Percentiles rank a stretch among this genome's conserved stretches.
Conservation (phyloP, 2,329 filamentous ascomycete species). For the Ceratocystis cacaofunesta region DNA sequence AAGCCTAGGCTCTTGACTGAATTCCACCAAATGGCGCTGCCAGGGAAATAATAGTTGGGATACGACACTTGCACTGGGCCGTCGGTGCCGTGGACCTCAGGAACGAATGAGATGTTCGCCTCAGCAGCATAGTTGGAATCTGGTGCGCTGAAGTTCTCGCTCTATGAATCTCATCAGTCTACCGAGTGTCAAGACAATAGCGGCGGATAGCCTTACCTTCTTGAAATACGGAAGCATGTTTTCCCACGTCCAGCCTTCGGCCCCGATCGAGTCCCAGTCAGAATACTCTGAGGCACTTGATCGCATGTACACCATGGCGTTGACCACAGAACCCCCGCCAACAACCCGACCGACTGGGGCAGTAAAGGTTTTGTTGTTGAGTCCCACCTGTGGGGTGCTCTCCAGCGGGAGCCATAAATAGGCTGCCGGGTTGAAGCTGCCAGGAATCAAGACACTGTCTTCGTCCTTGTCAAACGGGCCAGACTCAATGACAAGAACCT, state of each 20-base stretch:
- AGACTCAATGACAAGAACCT: constrained; percentile 22
- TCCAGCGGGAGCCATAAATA: constrained; percentile 23
- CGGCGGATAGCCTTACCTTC: constrained; percentile 23
- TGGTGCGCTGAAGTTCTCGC: constrained; percentile 18
- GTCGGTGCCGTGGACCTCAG: constrained; percentile 34
- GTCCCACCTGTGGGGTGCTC: constrained; percentile 20
- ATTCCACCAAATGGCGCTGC: constrained; percentile 33
- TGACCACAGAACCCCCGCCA: constrained; percentile 29
- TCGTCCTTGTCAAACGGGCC: constrained; percentile 21
- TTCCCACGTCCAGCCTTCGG: constrained; percentile 28
- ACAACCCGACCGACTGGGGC: constrained; percentile 23
- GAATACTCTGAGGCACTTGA: constrained; percentile 29
- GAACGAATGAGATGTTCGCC: constrained; percentile 27
- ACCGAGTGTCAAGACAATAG: not conserved
- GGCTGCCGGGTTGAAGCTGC: constrained; percentile 21
- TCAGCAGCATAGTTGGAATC: constrained; percentile 11
- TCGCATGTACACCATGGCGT: constrained; percentile 27
- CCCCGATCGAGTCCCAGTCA: constrained; percentile 31
- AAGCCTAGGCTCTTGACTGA: constrained; percentile 37
- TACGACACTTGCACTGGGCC: constrained; percentile 41
- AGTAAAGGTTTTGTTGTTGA: constrained; percentile 20
- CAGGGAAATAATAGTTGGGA: constrained; percentile 15
- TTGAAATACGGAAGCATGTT: constrained; percentile 31
- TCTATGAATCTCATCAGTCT: constrained; percentile 3
- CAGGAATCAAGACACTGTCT: constrained; percentile 22